Evolutionary conservation across 2,329 filamentous ascomycete species (phyloP), one percentile per base, ranked within the genome.

Genomic region (Elsinoe perseae): DNA sequence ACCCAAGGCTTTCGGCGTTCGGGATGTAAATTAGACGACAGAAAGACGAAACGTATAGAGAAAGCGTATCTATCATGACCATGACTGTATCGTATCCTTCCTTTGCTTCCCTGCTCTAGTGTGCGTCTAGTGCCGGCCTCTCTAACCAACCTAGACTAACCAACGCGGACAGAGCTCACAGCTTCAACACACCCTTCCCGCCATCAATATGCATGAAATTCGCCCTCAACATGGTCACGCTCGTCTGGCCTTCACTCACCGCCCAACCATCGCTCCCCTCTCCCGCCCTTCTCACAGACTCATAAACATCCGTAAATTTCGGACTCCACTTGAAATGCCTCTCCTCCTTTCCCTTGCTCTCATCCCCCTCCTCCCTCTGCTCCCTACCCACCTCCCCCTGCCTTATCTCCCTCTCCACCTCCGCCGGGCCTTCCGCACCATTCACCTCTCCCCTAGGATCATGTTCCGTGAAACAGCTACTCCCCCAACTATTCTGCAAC

Each of bases 301-400:
- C 82, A 70, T 89, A 89, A 2, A 97, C 89, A 70, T 95, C 91
- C 30, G 81, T 78, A 71, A 97, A 93, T 61, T 82, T 82, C 2
- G 92, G 93, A 48, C 87, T 83, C 93, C 93, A 97, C 72, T 92
- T 95, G 77, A 96, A 97, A 71, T 95, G 87, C 69, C 87, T 89
- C 70, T 95, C 89, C 14, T 20, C 28, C 28, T 36, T 23, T 8
- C 23, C 38, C 56, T 76, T 80, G 68, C 89, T 84, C 27, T 78
- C 73, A 66, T 64, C 65, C 21, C 62, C 61, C 10, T 62, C 64
- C 58, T 61, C 57, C 46, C 65, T 64, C 50, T 69, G 53, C 58
- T 71, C 32, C 32, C 10, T 3, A 5, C 32, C 69, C 66, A 66
- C 64, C 62, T 74, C 73, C 2, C 74, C 74, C 25, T 38, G 34